Percentiles rank a stretch among this genome's conserved stretches.
Evolutionary conservation across 2,329 filamentous ascomycete species (phyloP).

Genomic region (Rosellinia necatrix): DNA sequence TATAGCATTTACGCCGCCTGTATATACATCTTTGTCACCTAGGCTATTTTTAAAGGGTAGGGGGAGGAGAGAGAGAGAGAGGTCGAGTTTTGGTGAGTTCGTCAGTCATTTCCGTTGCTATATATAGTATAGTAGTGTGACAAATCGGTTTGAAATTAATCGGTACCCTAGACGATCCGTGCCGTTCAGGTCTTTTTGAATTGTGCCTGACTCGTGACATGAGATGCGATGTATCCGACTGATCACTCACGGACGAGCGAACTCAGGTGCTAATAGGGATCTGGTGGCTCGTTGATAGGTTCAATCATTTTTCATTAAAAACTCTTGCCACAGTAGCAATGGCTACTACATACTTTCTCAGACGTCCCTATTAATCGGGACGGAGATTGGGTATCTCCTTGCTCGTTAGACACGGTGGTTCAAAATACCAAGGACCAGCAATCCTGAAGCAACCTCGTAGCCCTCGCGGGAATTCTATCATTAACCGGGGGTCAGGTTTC

Average conservation of each 20-base stretch:
- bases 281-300: neutral
- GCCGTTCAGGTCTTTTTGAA: too few relatives aligned
- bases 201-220: neutral
- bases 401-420: neutral
- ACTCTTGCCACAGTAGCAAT: neutral
- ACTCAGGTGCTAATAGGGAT: neutral
- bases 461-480: neutral
- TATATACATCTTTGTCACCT: constrained; percentile 15
- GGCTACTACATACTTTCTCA: neutral
- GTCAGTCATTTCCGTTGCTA: constrained; percentile 10
- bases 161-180: too few relatives aligned
- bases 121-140: constrained; percentile 20
- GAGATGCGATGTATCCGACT: neutral
- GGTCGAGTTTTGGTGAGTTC: neutral
- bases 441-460: neutral
- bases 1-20: neutral
- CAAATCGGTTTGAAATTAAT: too few relatives aligned
- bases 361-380: neutral
- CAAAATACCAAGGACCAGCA: neutral
- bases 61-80: too few relatives aligned
- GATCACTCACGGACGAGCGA: neutral
- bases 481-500: neutral
- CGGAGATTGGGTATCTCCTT: neutral
- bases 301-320: neutral
- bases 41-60: too few relatives aligned